A percentile compares a stretch with the other conserved stretches of the same genome.
phyloP scores from a whole-genome alignment of 2,329 filamentous ascomycete genomes.

The Westerdykella ornata region DNA sequence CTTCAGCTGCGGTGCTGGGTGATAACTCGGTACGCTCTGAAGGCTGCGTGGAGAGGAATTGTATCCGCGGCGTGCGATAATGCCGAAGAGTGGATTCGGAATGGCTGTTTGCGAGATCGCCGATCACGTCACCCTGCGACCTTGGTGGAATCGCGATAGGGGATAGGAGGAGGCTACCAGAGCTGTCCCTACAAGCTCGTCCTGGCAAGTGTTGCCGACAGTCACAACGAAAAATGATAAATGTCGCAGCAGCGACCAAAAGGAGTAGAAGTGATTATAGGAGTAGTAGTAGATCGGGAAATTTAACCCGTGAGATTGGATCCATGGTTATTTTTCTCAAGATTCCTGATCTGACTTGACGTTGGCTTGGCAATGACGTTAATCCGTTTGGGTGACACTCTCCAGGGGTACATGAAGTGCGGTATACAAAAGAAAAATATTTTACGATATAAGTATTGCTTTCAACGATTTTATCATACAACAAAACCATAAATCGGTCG shows the following conservation, averaged over 20 bases:
- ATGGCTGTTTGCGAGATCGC: background rate
- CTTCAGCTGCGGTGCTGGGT: background rate
- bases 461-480: too few relatives aligned
- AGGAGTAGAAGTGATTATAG: background rate
- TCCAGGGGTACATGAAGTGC: too few relatives aligned
- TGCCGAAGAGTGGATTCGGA: background rate
- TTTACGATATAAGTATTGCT: background rate
- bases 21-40: background rate
- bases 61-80: background rate
- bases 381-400: background rate
- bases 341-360: slow-evolving; percentile 7
- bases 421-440: background rate
- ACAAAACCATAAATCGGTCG: too few relatives aligned
- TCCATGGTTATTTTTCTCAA: slow-evolving; percentile 3
- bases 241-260: background rate
- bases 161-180: background rate
- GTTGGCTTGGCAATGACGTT: slow-evolving; percentile 7
- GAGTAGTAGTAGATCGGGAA: background rate
- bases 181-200: background rate
- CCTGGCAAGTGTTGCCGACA: background rate
- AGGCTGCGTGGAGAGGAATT: background rate
- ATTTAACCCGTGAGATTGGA: slow-evolving; percentile 5
- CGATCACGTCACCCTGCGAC: background rate
- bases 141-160: background rate
- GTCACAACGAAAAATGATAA: background rate